Conservation (phyloP, 768 basidiomycete genomes). For the Boletus subparvulus region DNA sequence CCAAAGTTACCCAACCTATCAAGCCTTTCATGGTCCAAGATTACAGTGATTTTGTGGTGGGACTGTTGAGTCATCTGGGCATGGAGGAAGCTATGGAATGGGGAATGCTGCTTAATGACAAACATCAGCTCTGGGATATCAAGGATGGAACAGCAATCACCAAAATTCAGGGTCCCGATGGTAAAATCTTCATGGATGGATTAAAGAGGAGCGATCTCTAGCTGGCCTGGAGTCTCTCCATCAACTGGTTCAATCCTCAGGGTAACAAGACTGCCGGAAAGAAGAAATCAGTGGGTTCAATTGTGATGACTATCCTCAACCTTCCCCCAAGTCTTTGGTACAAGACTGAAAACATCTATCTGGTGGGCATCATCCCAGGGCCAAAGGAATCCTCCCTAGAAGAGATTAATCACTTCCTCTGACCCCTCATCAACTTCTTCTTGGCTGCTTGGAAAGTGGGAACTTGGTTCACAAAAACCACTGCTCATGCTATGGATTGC, state of each 20-base stretch:
- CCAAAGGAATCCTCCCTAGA: slow-evolving; percentile 32
- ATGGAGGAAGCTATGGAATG: slow-evolving; percentile 31
- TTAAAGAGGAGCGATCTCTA: slow-evolving; percentile 6
- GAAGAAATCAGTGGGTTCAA: slow-evolving; percentile 6
- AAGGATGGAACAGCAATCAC: background rate
- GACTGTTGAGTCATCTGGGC: slow-evolving; percentile 24
- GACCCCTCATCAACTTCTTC: slow-evolving; percentile 35
- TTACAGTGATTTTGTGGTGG: slow-evolving; percentile 28
- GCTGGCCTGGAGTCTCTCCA: slow-evolving; percentile 25
- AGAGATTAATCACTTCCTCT: slow-evolving; percentile 33
- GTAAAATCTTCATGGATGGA: slow-evolving; percentile 1
- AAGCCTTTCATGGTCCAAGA: slow-evolving; percentile 28
- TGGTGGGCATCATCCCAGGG: slow-evolving; percentile 37
- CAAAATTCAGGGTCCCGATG: background rate
- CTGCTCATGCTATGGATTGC: background rate
- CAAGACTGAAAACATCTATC: slow-evolving; percentile 36
- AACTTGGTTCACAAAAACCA: slow-evolving; percentile 26
- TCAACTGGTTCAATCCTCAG: slow-evolving; percentile 31
- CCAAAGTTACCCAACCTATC: background rate
- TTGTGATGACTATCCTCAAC: slow-evolving; percentile 21
- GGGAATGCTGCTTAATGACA: background rate
- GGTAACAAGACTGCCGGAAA: slow-evolving; percentile 22
- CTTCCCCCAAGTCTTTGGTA: slow-evolving; percentile 18
- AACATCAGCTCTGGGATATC: background rate
- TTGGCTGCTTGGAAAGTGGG: slow-evolving; percentile 32